Evolutionary conservation across 129 eudicot genomes (phyloP).

Genomic region (Glebionis coronaria): DNA sequence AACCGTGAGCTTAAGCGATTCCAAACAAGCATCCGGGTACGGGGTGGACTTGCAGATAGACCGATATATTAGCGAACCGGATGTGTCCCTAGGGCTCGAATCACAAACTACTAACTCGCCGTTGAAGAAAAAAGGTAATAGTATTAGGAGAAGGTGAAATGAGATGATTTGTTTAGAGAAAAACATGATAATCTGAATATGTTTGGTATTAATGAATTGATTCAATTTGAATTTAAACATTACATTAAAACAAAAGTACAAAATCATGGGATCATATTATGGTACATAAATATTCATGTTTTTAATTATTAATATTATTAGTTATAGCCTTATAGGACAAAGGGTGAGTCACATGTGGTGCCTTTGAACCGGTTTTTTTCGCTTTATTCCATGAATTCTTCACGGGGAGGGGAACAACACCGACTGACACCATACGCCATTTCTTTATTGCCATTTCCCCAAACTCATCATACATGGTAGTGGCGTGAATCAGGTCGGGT

Average conservation of each 20-base stretch:
- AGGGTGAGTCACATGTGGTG: constrained; percentile 27
- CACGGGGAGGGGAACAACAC: too few species aligned
- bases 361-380: background rate
- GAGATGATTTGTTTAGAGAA: constrained; percentile 14
- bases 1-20: constrained; percentile 57
- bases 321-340: too few species aligned
- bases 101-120: too few species aligned
- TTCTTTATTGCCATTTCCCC: too few species aligned
- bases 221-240: constrained; percentile 20
- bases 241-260: background rate
- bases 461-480: too few species aligned
- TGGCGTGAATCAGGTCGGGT: too few species aligned
- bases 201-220: background rate
- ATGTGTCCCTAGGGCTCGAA: constrained; percentile 12
- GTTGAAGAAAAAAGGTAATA: constrained; percentile 15
- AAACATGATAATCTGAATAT: constrained; percentile 8
- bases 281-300: background rate
- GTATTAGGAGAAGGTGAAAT: constrained; percentile 6
- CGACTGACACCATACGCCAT: too few species aligned
- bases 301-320: background rate
- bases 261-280: constrained; percentile 13
- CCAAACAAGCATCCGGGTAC: constrained; percentile 65
- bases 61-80: background rate
- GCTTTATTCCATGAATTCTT: background rate
- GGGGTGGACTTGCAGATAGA: constrained; percentile 71